phyloP scores from a whole-genome alignment of 768 basidiomycete genomes.

The Mycena latifolia region DNA sequence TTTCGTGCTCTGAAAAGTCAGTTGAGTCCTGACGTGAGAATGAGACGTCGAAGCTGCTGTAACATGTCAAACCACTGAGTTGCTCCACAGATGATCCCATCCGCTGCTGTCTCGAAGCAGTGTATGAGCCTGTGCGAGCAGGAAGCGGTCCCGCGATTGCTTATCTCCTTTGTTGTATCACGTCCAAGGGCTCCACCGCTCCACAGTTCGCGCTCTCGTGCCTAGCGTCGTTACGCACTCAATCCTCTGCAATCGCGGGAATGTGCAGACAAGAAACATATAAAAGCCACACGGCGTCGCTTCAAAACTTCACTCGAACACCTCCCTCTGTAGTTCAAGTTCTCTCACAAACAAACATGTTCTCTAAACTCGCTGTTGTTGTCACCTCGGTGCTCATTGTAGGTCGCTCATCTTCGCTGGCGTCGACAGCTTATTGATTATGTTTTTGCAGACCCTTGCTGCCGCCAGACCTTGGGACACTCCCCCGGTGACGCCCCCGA shows the following conservation, averaged over 20 bases:
- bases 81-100: too few relatives aligned
- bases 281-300: background rate
- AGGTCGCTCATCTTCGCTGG: background rate
- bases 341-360: constrained; percentile 24
- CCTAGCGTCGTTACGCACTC: too few relatives aligned
- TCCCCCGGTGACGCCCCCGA: constrained; percentile 26
- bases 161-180: too few relatives aligned
- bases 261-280: background rate
- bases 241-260: constrained; percentile 11
- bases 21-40: too few relatives aligned
- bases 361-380: constrained; percentile 27
- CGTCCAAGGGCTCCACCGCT: constrained; percentile 10
- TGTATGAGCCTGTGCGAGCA: too few relatives aligned
- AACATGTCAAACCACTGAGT: too few relatives aligned
- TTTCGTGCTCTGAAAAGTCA: too few relatives aligned
- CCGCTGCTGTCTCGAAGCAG: too few relatives aligned
- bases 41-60: too few relatives aligned
- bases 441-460: constrained; percentile 25
- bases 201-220: background rate
- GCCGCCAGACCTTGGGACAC: constrained; percentile 15
- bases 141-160: too few relatives aligned
- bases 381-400: constrained; percentile 26
- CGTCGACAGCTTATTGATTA: too few relatives aligned
- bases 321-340: constrained; percentile 14
- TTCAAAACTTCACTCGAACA: constrained; percentile 16